A percentile compares a stretch with the other conserved stretches of the same genome.
These are phyloP conservation scores for Scedosporium apiospermum DNA, from an alignment of 2,329 filamentous ascomycete genomes.

Conservation along the genomic window DNA sequence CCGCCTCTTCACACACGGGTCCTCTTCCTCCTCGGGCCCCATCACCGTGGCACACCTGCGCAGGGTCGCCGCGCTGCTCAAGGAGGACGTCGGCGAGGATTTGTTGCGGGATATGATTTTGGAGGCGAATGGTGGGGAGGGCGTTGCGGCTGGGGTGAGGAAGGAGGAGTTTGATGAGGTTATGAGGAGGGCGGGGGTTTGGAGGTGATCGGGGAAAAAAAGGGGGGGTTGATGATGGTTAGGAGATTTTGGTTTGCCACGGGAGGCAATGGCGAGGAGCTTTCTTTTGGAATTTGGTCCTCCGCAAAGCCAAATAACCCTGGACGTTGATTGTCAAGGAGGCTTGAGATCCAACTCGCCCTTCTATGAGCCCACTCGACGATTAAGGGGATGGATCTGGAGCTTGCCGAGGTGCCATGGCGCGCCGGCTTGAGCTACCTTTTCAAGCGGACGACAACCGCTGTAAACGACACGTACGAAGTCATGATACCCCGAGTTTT, in stretches of 20 bases:
- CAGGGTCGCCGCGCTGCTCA: constrained; percentile 69
- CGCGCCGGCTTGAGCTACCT: too few relatives aligned
- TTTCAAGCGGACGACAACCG: too few relatives aligned
- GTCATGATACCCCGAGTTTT: too few relatives aligned
- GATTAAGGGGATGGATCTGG: too few relatives aligned
- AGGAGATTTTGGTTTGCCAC: neutral
- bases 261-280: too few relatives aligned
- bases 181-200: constrained; percentile 76
- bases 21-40: constrained; percentile 24
- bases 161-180: constrained; percentile 78
- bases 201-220: constrained; percentile 45
- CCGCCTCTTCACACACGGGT: constrained; percentile 59
- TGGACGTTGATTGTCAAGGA: too few relatives aligned
- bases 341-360: too few relatives aligned
- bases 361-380: too few relatives aligned
- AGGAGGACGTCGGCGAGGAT: constrained; percentile 76
- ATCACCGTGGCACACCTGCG: constrained; percentile 75
- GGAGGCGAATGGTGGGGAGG: constrained; percentile 79
- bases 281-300: too few relatives aligned
- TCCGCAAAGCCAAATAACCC: too few relatives aligned
- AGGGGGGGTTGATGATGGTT: neutral
- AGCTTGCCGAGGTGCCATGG: too few relatives aligned
- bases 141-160: constrained; percentile 60
- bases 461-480: too few relatives aligned
- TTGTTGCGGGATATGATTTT: constrained; percentile 87